Percentiles rank a stretch among this genome's conserved stretches.
phyloP scores from a whole-genome alignment of 2,329 filamentous ascomycete genomes.

The Clarireedia paspali region DNA sequence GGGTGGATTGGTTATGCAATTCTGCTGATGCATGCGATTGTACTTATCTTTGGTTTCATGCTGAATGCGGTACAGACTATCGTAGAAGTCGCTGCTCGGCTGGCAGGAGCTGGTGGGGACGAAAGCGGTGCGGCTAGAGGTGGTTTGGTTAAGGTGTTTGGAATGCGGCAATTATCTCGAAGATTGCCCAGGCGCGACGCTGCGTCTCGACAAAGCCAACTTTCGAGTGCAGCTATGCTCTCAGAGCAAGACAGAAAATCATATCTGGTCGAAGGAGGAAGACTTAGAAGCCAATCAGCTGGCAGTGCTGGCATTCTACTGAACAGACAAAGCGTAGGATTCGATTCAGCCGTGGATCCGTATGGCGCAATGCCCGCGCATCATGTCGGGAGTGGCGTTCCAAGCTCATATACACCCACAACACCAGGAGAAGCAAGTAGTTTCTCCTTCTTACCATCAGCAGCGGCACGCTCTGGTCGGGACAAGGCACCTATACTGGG shows the following conservation, averaged over 20 bases:
- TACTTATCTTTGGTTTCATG: constrained; percentile 87
- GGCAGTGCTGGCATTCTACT: constrained; percentile 54
- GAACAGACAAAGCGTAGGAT: constrained; percentile 44
- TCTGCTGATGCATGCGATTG: constrained; percentile 73
- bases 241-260: constrained; percentile 59
- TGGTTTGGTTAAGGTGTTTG: constrained; percentile 83
- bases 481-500: constrained; percentile 35
- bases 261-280: constrained; percentile 42
- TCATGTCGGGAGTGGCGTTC: constrained; percentile 39
- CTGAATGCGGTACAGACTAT: constrained; percentile 86
- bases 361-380: constrained; percentile 32
- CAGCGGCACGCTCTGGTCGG: constrained; percentile 20
- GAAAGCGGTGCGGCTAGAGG: constrained; percentile 66
- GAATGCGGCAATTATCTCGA: constrained; percentile 79
- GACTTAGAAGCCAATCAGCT: constrained; percentile 53
- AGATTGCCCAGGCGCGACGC: constrained; percentile 57
- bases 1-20: constrained; percentile 96
- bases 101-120: constrained; percentile 76
- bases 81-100: constrained; percentile 76
- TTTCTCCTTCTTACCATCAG: constrained; percentile 61
- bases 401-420: constrained; percentile 62
- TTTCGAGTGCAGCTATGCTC: constrained; percentile 77
- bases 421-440: constrained; percentile 64
- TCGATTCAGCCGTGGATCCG: constrained; percentile 44
- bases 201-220: constrained; percentile 68